Conservation (phyloP, 345 rosid species). For the Salix dunnii region DNA sequence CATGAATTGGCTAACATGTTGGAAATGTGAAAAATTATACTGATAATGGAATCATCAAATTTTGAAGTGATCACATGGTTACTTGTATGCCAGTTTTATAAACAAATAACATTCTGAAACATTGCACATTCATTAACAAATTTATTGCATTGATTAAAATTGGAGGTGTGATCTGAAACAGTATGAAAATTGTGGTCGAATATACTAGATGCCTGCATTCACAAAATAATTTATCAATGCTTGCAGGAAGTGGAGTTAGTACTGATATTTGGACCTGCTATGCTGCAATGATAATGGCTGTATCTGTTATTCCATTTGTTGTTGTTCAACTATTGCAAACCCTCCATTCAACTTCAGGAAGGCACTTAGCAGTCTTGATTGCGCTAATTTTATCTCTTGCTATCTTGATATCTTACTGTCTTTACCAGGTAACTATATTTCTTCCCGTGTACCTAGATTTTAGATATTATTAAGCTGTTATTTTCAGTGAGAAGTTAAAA, state of each 20-base stretch:
- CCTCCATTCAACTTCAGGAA: slow-evolving; percentile 65
- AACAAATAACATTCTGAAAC: too few species aligned
- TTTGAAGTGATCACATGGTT: too few species aligned
- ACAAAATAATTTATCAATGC: background rate
- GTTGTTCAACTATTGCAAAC: slow-evolving; percentile 79
- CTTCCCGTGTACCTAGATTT: background rate
- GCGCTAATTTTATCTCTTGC: slow-evolving; percentile 49
- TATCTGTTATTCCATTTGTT: slow-evolving; percentile 78
- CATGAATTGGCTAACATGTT: background rate
- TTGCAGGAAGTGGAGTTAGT: slow-evolving; percentile 39
- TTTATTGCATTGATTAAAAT: too few species aligned
- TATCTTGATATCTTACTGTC: slow-evolving; percentile 74
- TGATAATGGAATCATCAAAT: too few species aligned
- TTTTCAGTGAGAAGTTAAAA: too few species aligned
- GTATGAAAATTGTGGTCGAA: background rate
- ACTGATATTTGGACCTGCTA: slow-evolving; percentile 76
- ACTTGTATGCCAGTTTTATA: too few species aligned
- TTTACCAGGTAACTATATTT: slow-evolving; percentile 64
- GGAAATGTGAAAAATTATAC: too few species aligned
- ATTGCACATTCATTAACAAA: too few species aligned
- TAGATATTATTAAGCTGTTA: too few species aligned
- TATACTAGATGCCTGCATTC: background rate
- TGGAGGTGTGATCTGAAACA: too few species aligned
- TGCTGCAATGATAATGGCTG: slow-evolving; percentile 78
- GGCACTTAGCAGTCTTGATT: slow-evolving; percentile 62